phyloP scores from a whole-genome alignment of 164 flowering plant species.

The Vitis amurensis region DNA sequence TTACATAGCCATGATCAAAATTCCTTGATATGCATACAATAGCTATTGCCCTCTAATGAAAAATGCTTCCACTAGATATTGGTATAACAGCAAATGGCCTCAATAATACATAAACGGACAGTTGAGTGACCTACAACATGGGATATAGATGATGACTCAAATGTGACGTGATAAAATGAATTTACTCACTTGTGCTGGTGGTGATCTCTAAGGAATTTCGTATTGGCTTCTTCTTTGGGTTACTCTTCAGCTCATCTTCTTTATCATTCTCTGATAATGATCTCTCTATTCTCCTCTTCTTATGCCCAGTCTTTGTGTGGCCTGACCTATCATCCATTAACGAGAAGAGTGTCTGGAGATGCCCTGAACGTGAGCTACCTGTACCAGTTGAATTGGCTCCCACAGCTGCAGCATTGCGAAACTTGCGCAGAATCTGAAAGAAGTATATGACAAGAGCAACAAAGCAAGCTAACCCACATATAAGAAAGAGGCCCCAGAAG shows the following conservation, averaged over 20 bases:
- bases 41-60: too few species aligned
- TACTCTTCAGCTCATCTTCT: conserved; percentile 27
- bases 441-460: conserved; percentile 45
- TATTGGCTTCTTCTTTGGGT: conserved; percentile 20
- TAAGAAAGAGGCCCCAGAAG: conserved; percentile 58
- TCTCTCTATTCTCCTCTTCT: conserved; percentile 34
- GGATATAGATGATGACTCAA: too few species aligned
- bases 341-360: conserved; percentile 30
- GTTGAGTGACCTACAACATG: too few species aligned
- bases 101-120: too few species aligned
- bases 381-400: conserved; percentile 16
- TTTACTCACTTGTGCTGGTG: not conserved
- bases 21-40: too few species aligned
- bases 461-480: conserved; percentile 47
- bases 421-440: conserved; percentile 25
- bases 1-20: too few species aligned
- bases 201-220: conserved; percentile 6
- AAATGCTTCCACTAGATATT: too few species aligned
- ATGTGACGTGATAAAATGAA: too few species aligned
- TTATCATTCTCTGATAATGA: conserved; percentile 20
- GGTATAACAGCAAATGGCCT: too few species aligned
- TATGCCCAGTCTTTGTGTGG: conserved; percentile 19
- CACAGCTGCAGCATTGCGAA: conserved; percentile 4
- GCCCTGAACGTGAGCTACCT: conserved; percentile 17
- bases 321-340: conserved; percentile 49